phyloP scores from a whole-genome alignment of 257 asterid species.

The Euphrasia confusa region DNA sequence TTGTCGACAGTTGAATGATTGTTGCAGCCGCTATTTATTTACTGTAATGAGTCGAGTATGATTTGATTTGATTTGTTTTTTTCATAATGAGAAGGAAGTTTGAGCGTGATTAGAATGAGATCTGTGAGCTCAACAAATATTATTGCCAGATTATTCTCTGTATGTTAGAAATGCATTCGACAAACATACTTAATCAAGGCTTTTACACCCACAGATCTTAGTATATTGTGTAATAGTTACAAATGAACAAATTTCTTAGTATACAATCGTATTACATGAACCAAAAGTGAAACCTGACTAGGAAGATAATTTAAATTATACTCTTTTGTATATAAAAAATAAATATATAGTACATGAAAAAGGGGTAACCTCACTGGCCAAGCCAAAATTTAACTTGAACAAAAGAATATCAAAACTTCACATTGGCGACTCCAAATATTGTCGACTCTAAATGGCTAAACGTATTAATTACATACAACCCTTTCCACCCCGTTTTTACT shows the following conservation, averaged over 20 bases:
- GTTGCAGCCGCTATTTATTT: conserved; percentile 9
- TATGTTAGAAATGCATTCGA: too few species aligned
- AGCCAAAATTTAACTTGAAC: conserved; percentile 39
- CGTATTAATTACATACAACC: conserved; percentile 25
- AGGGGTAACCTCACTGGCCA: conserved; percentile 14
- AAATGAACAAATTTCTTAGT: background rate
- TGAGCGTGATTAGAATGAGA: too few species aligned
- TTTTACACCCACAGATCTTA: too few species aligned
- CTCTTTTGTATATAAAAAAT: background rate
- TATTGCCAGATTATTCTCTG: too few species aligned
- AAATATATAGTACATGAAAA: too few species aligned
- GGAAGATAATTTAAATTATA: background rate
- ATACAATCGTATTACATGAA: background rate
- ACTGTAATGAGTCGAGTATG: background rate
- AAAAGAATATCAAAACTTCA: conserved; percentile 48
- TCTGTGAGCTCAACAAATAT: too few species aligned
- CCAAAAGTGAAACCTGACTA: background rate
- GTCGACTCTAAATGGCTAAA: conserved; percentile 29
- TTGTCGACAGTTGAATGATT: conserved; percentile 3
- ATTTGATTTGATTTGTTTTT: background rate
- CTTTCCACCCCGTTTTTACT: background rate
- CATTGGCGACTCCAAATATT: conserved; percentile 21
- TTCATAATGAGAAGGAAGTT: too few species aligned
- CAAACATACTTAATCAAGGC: too few species aligned
- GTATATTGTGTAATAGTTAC: background rate